Evolutionary conservation across 176 grass and related monocot genomes (phyloP).

Genomic region (Alopecurus myosuroides): DNA sequence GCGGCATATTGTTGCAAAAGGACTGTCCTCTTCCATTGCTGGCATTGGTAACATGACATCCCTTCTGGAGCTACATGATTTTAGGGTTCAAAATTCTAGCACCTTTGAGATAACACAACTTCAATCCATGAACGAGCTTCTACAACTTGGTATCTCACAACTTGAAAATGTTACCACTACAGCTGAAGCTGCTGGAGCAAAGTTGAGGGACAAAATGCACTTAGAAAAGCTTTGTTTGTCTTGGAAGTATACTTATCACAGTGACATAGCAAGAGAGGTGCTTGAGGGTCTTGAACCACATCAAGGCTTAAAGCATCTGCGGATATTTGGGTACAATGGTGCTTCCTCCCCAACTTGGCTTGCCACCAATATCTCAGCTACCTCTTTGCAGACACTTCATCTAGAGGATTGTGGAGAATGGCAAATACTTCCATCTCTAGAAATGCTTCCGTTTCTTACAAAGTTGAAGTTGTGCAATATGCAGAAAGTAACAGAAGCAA

Average conservation of each 20-base stretch:
- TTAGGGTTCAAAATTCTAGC: background rate
- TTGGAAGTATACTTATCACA: background rate
- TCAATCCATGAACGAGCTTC: slow-evolving; percentile 7
- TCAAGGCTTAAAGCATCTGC: background rate
- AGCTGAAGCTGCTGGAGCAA: background rate
- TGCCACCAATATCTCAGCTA: background rate
- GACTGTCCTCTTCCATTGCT: background rate
- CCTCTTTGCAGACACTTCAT: slow-evolving; percentile 15
- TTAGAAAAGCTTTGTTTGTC: slow-evolving; percentile 21
- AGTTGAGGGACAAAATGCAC: slow-evolving; percentile 18
- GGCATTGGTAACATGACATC: slow-evolving; percentile 15
- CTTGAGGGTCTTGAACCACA: slow-evolving; percentile 30
- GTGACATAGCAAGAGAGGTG: background rate
- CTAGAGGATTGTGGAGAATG: slow-evolving; percentile 17
- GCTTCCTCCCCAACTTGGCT: slow-evolving; percentile 26
- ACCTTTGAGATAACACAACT: slow-evolving; percentile 12
- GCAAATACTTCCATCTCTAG: slow-evolving; percentile 1
- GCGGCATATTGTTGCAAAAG: background rate
- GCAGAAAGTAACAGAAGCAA: background rate
- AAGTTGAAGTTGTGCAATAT: background rate
- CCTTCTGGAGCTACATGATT: slow-evolving; percentile 12
- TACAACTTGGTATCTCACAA: background rate
- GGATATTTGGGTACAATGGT: slow-evolving; percentile 17
- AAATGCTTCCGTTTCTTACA: background rate
- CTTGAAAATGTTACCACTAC: background rate